Conservation (phyloP, 2,329 filamentous ascomycete genomes). For the Phyllosticta citribraziliensis region DNA sequence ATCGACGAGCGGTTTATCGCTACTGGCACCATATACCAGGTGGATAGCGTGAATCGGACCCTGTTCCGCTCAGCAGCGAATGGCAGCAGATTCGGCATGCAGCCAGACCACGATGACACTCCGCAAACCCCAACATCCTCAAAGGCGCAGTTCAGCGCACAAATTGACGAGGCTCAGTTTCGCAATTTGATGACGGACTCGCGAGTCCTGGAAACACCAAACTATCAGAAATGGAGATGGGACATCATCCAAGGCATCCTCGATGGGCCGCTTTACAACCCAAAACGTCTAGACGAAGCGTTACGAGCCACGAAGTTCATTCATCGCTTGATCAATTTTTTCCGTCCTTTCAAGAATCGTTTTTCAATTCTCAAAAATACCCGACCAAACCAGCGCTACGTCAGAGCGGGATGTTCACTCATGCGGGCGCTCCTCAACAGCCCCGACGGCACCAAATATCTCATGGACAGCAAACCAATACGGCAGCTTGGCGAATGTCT, state of each 20-base stretch:
- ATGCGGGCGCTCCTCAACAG: constrained; percentile 81
- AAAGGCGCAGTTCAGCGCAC: constrained; percentile 31
- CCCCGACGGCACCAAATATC: constrained; percentile 70
- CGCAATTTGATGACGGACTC: constrained; percentile 61
- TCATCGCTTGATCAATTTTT: constrained; percentile 88
- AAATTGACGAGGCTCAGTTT: constrained; percentile 56
- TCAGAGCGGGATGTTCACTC: constrained; percentile 78
- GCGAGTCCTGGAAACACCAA: constrained; percentile 77
- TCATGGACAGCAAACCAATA: constrained; percentile 85
- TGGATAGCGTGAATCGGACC: constrained; percentile 92
- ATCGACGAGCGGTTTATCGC: constrained; percentile 67
- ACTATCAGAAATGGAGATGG: constrained; percentile 97
- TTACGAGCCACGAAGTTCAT: constrained; percentile 94
- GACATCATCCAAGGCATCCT: constrained; percentile 83
- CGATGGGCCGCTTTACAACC: constrained; percentile 81
- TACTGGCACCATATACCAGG: constrained; percentile 89
- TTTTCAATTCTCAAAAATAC: constrained; percentile 88
- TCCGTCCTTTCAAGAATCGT: constrained; percentile 91
- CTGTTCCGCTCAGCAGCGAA: constrained; percentile 66
- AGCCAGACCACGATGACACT: constrained; percentile 29
- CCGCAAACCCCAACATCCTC: constrained; percentile 34
- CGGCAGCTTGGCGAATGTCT: constrained; percentile 92
- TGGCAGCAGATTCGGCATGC: constrained; percentile 19
- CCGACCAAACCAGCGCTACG: constrained; percentile 87
- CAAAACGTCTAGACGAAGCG: constrained; percentile 86